Evolutionary conservation across 2,329 filamentous ascomycete genomes (phyloP), one percentile per base, ranked within the genome.

Genomic region (Aureobasidium pullulans): DNA sequence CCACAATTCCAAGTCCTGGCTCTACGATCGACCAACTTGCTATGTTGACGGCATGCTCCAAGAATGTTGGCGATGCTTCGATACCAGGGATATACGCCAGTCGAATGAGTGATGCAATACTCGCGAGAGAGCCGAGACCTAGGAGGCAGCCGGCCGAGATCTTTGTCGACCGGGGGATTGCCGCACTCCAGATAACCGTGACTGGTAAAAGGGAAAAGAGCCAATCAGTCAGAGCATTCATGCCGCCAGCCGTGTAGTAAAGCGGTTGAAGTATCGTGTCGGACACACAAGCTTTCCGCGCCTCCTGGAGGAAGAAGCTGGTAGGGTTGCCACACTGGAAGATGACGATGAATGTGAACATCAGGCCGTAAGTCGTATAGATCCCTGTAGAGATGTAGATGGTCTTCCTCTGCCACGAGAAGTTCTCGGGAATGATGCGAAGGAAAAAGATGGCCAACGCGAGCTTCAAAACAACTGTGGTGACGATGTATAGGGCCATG

Each of bases 301-400:
- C n/a, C 37, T 64, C 61, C 50, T 66, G 63, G 28, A 62, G 15
- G 6, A 69, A 59, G 34, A 66, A 67, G 42, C 61, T 16, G 5
- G 61, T 36, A 1, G 68, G 68, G 31, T 66, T 54, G 15, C 71
- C 71, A 59, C 71, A 73, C 53, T 68, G 65, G 58, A 72, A 79
- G 8, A 68, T 66, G 62, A 79, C 81, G 65, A 81, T 77, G 36
- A 81, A 72, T 11, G 75, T 70, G 32, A 78, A 70, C 53, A 80
- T 65, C 62, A 80, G 77, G 65, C 78, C 75, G 63, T 79, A 81
- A 9, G 74, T 66, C 1, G 75, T 62, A 7, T 79, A 64, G 11
- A 71, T 53, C 5, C 53, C 44, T 16, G 66, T 62, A 16, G 64
- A 36, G 13, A 52, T 34, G 40, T 64, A 65, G 36, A 69, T 60